These are phyloP conservation scores for Wickerhamiella kazuoi DNA, from an alignment of 805 yeast genomes.

Conservation along the genomic window DNA sequence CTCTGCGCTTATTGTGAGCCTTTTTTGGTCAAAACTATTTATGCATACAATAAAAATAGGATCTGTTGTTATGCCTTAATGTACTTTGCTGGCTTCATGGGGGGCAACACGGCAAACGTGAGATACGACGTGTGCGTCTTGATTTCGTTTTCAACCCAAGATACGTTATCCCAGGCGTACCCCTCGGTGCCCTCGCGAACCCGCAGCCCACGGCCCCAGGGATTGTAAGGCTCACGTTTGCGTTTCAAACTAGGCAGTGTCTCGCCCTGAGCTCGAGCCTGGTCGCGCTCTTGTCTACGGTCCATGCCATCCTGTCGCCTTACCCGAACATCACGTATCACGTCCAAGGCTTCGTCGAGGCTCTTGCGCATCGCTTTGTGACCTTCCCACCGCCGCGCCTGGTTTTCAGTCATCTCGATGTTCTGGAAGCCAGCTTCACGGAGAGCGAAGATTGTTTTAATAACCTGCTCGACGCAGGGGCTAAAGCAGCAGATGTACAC, in stretches of 20 bases:
- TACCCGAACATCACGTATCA: constrained; percentile 62
- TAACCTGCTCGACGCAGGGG: constrained; percentile 96
- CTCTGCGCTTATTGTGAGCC: background rate
- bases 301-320: constrained; percentile 38
- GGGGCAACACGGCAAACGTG: constrained; percentile 58
- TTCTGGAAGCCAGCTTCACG: constrained; percentile 64
- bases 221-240: constrained; percentile 35
- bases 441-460: constrained; percentile 61
- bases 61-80: background rate
- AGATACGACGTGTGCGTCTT: constrained; percentile 88
- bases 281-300: constrained; percentile 16
- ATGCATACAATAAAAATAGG: no score
- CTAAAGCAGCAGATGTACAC: constrained; percentile 85
- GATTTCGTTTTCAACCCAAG: constrained; percentile 66
- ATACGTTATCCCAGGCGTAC: constrained; percentile 69
- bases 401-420: constrained; percentile 83
- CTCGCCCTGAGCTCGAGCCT: constrained; percentile 14
- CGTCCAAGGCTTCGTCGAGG: constrained; percentile 59
- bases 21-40: background rate
- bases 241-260: constrained; percentile 4
- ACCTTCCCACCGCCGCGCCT: constrained; percentile 74
- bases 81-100: constrained; percentile 10
- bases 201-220: constrained; percentile 81
- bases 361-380: constrained; percentile 74
- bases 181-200: constrained; percentile 73